A percentile compares a stretch with the other conserved stretches of the same genome.
Conservation (phyloP, 768 basidiomycete genomes). For the Crucibulum laeve region DNA sequence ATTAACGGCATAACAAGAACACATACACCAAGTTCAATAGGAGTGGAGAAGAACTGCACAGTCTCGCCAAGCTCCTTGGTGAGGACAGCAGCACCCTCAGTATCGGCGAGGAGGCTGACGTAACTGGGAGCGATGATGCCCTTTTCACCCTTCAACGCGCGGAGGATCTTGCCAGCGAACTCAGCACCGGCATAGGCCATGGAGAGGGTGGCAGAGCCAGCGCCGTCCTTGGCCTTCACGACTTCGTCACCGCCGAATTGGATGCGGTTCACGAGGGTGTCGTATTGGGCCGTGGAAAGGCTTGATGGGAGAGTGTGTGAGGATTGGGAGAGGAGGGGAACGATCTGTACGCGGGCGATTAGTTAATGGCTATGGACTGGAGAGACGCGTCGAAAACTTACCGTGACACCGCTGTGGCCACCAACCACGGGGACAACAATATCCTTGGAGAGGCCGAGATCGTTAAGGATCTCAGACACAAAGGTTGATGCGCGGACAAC, state of each 20-base stretch:
- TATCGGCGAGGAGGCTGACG: slow-evolving; percentile 74
- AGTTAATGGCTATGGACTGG: not conserved
- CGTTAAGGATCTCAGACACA: slow-evolving; percentile 72
- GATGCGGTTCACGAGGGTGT: slow-evolving; percentile 74
- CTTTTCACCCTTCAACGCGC: slow-evolving; percentile 84
- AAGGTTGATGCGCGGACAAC: slow-evolving; percentile 98
- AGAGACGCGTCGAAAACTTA: slow-evolving; percentile 30
- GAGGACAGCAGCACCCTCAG: slow-evolving; percentile 66
- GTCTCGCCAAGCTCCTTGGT: slow-evolving; percentile 72
- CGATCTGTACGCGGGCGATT: slow-evolving; percentile 49
- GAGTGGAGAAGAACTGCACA: slow-evolving; percentile 85
- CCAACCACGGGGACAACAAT: slow-evolving; percentile 88
- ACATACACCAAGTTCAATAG: slow-evolving; percentile 82
- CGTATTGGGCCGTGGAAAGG: slow-evolving; percentile 41
- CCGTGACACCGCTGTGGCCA: slow-evolving; percentile 91
- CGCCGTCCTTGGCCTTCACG: slow-evolving; percentile 94
- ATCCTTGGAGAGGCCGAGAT: slow-evolving; percentile 55
- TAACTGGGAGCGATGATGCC: slow-evolving; percentile 82
- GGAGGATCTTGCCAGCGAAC: slow-evolving; percentile 80
- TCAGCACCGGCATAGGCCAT: slow-evolving; percentile 96
- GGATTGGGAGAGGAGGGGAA: slow-evolving; percentile 90
- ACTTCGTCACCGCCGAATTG: slow-evolving; percentile 98
- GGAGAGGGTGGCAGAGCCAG: slow-evolving; percentile 92
- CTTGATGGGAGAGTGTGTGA: slow-evolving; percentile 68
- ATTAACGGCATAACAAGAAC: slow-evolving; percentile 9